Conservation (phyloP, 1,139 yeast genomes). For the Petasospora rhodanensis region DNA sequence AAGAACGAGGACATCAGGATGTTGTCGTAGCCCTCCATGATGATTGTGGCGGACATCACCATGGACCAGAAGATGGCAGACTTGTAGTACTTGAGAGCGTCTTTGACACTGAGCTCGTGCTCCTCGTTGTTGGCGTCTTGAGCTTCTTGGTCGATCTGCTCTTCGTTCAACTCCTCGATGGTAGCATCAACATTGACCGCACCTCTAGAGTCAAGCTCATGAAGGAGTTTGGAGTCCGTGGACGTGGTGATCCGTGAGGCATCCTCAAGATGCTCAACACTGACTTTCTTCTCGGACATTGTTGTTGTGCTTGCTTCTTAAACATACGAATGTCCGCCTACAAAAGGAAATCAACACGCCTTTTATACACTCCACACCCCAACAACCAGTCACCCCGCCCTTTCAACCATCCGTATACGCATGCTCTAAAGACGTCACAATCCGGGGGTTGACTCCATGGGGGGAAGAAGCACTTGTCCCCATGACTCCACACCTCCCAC, state of each 20-base stretch:
- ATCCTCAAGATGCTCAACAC: constrained; percentile 14
- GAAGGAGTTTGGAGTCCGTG: too few species aligned
- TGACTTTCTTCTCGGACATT: constrained; percentile 12
- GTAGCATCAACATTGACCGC: constrained; percentile 4
- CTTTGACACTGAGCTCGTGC: constrained; percentile 14
- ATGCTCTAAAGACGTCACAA: too few species aligned
- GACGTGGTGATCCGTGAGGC: constrained; percentile 12
- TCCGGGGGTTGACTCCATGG: too few species aligned
- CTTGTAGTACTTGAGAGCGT: constrained; percentile 24
- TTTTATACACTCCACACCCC: too few species aligned
- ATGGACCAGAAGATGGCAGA: constrained; percentile 37
- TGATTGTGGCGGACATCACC: constrained; percentile 35
- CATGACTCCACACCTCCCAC: too few species aligned
- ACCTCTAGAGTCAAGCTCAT: constrained; percentile 1
- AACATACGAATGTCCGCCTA: too few species aligned
- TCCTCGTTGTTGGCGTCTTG: constrained; percentile 16
- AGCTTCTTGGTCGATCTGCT: constrained; percentile 12
- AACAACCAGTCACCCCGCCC: too few species aligned
- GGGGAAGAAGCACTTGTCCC: too few species aligned
- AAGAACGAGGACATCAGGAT: constrained; percentile 32
- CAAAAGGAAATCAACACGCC: too few species aligned
- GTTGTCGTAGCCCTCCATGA: constrained; percentile 42
- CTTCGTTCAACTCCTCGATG: constrained; percentile 13
- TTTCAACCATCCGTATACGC: too few species aligned
- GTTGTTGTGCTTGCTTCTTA: too few species aligned